Evolutionary conservation across 2,329 filamentous ascomycete species (phyloP), one percentile per base, ranked within the genome.

Genomic region (Xylariaceae sp.): DNA sequence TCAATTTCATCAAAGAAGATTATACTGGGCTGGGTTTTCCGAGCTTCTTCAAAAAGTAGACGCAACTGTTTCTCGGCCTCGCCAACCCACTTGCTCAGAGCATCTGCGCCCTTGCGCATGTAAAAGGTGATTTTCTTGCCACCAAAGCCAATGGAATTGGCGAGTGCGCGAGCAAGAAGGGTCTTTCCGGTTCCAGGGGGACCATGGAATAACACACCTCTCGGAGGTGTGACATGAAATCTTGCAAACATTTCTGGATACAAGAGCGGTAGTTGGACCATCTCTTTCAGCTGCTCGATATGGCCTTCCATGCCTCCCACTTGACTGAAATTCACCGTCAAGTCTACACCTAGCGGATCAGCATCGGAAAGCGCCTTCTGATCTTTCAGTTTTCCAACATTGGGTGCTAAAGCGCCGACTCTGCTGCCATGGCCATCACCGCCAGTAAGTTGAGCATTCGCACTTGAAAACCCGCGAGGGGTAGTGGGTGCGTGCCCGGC

Each of bases 1-100:
- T 99, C 94, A 59, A 99, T 99, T 68, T 99, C 94, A 67, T 99
- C 94, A 61, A 99, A 97, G 75, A 99, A 99, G 68, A 99, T 99
- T 69, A 99, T 99, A 68, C 92, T 97, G 0, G 94, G 94, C 64
- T 99, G 94, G 1, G 87, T 97, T 67, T 90, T 94, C 54, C 92
- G 82, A 14, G 94, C 94, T 70, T 99, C 94, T 62, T 97, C 94
- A 57, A 99, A 99, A 5, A 99, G 78, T 49, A 97, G 74, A 41
- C 94, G 85, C 47, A 99, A 81, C 66, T 99, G 94, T 70, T 92
- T 87, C 71, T 99, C 94, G 10, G 95, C 94, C 70, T 99, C 94
- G 65, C 94, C 94, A 45, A 99, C 94, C 94, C 94, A 99, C 71
- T 99, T 99, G 70, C 91, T 96, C 54, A 99, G 75, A 14, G 91